A percentile compares a stretch with the other conserved stretches of the same genome.
phyloP scores from a whole-genome alignment of 345 rosid genomes.

The Stellera chamaejasme region DNA sequence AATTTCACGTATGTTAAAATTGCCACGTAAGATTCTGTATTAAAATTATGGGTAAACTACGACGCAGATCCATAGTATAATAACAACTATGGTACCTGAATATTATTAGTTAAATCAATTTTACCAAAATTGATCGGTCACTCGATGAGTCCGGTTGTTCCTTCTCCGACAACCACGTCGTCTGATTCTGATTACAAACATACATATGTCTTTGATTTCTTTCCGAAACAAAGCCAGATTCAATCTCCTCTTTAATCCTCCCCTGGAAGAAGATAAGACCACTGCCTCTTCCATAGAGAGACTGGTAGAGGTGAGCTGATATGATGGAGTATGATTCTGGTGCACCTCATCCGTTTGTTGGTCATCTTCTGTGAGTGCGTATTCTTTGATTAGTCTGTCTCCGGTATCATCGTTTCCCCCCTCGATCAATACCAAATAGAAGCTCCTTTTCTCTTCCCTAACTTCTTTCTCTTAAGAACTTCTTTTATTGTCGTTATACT shows the following conservation, averaged over 20 bases:
- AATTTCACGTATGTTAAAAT: too few relatives aligned
- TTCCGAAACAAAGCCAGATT: neutral
- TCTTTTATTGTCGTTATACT: neutral
- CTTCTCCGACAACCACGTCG: too few relatives aligned
- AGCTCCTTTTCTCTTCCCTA: conserved; percentile 27
- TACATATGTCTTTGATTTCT: conserved; percentile 1
- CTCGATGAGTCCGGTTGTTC: too few relatives aligned
- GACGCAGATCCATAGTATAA: too few relatives aligned
- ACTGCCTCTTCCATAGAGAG: too few relatives aligned
- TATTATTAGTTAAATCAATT: too few relatives aligned
- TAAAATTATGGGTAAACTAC: too few relatives aligned
- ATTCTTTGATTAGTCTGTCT: conserved; percentile 82
- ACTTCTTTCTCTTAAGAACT: neutral
- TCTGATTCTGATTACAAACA: neutral
- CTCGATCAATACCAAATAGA: conserved; percentile 50
- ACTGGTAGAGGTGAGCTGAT: too few relatives aligned
- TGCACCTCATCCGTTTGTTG: conserved; percentile 4
- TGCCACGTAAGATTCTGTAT: too few relatives aligned
- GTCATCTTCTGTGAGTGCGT: conserved; percentile 27
- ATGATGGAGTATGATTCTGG: conserved; percentile 29
- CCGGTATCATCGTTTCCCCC: conserved; percentile 59
- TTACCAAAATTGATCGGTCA: too few relatives aligned
- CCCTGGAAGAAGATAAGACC: conserved; percentile 16
- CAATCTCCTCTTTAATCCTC: neutral
- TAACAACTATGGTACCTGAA: too few relatives aligned